A percentile compares a stretch with the other conserved stretches of the same genome.
Evolutionary conservation across 2,329 filamentous ascomycete species (phyloP).

Genomic region (Botrytis byssoidea): DNA sequence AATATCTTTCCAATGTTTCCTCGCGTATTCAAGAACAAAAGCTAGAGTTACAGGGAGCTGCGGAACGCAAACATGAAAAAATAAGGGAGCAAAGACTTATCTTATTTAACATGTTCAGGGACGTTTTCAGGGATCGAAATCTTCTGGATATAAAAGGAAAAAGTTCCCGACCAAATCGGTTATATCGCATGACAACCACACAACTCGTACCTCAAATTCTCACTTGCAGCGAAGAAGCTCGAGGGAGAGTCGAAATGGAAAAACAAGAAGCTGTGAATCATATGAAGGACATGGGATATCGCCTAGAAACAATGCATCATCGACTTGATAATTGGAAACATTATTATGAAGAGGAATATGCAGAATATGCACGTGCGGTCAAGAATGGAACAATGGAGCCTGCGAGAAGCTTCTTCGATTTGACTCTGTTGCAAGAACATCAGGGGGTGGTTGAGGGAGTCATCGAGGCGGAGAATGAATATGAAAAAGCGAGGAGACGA

Average conservation of each 20-base stretch:
- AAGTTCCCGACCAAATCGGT: neutral
- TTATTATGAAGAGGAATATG: slow-evolving; percentile 19
- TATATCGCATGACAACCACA: neutral
- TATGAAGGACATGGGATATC: neutral
- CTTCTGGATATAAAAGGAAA: neutral
- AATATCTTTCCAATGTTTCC: neutral
- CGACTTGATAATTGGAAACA: slow-evolving; percentile 23
- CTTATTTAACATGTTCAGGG: neutral
- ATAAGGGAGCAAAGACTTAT: neutral
- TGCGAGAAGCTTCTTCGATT: slow-evolving; percentile 24
- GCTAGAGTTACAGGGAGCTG: neutral
- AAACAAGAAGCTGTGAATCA: slow-evolving; percentile 10
- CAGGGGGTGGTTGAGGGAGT: slow-evolving; percentile 14
- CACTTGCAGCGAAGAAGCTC: neutral
- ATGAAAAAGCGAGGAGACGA: slow-evolving; percentile 5
- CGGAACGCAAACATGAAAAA: neutral
- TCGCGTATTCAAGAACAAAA: neutral
- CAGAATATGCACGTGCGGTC: slow-evolving; percentile 7
- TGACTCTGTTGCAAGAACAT: slow-evolving; percentile 18
- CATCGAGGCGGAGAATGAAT: slow-evolving; percentile 20
- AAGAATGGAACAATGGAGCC: slow-evolving; percentile 5
- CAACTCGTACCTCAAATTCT: neutral
- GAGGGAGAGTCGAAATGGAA: neutral
- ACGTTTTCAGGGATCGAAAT: neutral
- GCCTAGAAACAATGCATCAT: slow-evolving; percentile 8